phyloP scores from a whole-genome alignment of 2,329 filamentous ascomycete genomes.

The Lachnellula willkommii region DNA sequence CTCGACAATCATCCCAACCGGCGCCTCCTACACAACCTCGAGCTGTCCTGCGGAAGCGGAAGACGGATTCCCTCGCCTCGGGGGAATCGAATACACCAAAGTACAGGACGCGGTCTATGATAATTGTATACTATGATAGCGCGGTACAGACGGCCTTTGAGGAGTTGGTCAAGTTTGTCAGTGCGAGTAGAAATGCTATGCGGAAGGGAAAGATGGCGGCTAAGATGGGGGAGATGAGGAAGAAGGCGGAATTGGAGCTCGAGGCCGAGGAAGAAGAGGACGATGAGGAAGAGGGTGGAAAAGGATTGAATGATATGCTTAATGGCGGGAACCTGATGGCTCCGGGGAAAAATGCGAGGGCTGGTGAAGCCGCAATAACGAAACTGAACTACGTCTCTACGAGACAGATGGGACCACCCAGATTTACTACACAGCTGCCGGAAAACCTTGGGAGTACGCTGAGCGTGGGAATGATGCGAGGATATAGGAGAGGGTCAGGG shows the following conservation, averaged over 20 bases:
- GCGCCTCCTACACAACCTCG: conserved; percentile 16
- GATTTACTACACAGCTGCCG: conserved; percentile 17
- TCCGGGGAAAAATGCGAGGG: conserved; percentile 10
- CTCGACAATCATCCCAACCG: conserved; percentile 21
- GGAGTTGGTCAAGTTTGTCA: conserved; percentile 74
- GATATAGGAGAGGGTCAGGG: conserved; percentile 20
- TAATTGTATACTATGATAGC: conserved; percentile 89
- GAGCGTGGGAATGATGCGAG: conserved; percentile 19
- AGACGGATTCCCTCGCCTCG: conserved; percentile 31
- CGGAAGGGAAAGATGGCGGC: conserved; percentile 83
- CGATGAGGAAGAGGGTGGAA: conserved; percentile 8
- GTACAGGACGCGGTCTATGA: conserved; percentile 67
- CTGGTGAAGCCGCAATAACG: conserved; percentile 27
- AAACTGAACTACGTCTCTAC: conserved; percentile 37
- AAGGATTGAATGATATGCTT: not conserved
- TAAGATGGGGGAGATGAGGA: conserved; percentile 62
- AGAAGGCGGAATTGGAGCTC: conserved; percentile 54
- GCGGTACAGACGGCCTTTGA: conserved; percentile 81
- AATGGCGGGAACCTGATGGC: not conserved
- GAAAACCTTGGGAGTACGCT: conserved; percentile 16
- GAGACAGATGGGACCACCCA: conserved; percentile 34
- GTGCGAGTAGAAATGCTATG: conserved; percentile 73
- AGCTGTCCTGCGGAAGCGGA: conserved; percentile 27
- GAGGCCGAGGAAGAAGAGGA: conserved; percentile 41
- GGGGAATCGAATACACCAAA: conserved; percentile 26